A percentile compares a stretch with the other conserved stretches of the same genome.
phyloP scores from a whole-genome alignment of 768 basidiomycete species.

The Suillus discolor region DNA sequence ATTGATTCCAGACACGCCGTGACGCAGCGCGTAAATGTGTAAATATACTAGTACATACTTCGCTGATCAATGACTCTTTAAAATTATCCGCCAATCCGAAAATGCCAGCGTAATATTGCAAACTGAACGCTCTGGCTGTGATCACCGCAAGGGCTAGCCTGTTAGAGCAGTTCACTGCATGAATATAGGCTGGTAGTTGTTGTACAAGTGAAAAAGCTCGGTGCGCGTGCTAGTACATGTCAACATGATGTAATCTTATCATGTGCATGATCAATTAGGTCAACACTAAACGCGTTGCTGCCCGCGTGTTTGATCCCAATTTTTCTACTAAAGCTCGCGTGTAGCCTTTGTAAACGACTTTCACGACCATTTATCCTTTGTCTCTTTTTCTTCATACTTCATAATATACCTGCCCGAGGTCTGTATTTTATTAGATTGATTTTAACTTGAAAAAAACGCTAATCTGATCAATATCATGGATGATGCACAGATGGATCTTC shows the following conservation, averaged over 20 bases:
- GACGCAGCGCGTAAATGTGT: too few relatives aligned
- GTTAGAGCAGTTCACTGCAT: background rate
- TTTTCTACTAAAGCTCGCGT: conserved; percentile 14
- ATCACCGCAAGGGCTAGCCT: background rate
- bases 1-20: background rate
- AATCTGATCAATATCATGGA: conserved; percentile 4
- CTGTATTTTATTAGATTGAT: background rate
- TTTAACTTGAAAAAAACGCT: background rate
- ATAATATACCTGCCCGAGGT: conserved; percentile 4
- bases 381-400: conserved; percentile 6
- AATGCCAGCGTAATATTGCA: background rate
- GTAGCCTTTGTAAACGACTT: conserved; percentile 18
- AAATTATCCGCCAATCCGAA: background rate
- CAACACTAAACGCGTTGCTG: background rate
- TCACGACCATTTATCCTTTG: conserved; percentile 13
- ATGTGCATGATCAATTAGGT: background rate
- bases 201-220: background rate
- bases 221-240: background rate
- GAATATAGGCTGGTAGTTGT: background rate
- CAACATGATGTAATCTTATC: conserved; percentile 4
- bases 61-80: background rate
- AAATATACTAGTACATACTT: too few relatives aligned
- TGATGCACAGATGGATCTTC: conserved; percentile 61
- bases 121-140: background rate
- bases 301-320: conserved; percentile 9